phyloP scores from a whole-genome alignment of 1,139 yeast genomes.

The Protomyces lactucae-debilis region DNA sequence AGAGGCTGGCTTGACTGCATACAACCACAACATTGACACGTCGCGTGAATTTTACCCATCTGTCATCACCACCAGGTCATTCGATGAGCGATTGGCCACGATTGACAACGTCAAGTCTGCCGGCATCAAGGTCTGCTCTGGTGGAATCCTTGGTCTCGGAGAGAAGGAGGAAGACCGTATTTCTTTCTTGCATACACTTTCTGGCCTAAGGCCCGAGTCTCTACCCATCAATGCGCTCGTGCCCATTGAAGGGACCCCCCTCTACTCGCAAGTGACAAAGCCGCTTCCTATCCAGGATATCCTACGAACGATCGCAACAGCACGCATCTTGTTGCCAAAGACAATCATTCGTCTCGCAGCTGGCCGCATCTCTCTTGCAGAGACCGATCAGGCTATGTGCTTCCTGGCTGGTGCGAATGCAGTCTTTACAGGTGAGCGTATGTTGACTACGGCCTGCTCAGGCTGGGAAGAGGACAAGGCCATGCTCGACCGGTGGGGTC shows the following conservation, averaged over 20 bases:
- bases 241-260: slow-evolving; percentile 75
- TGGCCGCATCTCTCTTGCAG: slow-evolving; percentile 76
- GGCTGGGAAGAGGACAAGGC: slow-evolving; percentile 79
- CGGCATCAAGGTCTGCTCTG: slow-evolving; percentile 70
- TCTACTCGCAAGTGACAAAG: slow-evolving; percentile 49
- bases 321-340: slow-evolving; percentile 66
- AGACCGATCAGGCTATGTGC: slow-evolving; percentile 66
- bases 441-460: slow-evolving; percentile 77
- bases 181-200: slow-evolving; percentile 60
- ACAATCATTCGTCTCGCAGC: slow-evolving; percentile 72
- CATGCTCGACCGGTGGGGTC: slow-evolving; percentile 67
- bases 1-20: slow-evolving; percentile 72
- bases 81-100: slow-evolving; percentile 65
- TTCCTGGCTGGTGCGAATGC: slow-evolving; percentile 78
- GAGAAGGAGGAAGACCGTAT: slow-evolving; percentile 69
- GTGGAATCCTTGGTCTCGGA: slow-evolving; percentile 75
- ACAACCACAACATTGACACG: slow-evolving; percentile 76
- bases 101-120: slow-evolving; percentile 59
- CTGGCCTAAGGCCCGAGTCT: slow-evolving; percentile 77
- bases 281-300: slow-evolving; percentile 57
- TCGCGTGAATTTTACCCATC: slow-evolving; percentile 71
- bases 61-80: slow-evolving; percentile 63
- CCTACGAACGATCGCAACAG: slow-evolving; percentile 68
- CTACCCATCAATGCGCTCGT: slow-evolving; percentile 74
- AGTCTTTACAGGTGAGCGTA: slow-evolving; percentile 72